Conservation (phyloP, 108 stramenopile genomes). For the Mayamaea pseudoterrestris region DNA sequence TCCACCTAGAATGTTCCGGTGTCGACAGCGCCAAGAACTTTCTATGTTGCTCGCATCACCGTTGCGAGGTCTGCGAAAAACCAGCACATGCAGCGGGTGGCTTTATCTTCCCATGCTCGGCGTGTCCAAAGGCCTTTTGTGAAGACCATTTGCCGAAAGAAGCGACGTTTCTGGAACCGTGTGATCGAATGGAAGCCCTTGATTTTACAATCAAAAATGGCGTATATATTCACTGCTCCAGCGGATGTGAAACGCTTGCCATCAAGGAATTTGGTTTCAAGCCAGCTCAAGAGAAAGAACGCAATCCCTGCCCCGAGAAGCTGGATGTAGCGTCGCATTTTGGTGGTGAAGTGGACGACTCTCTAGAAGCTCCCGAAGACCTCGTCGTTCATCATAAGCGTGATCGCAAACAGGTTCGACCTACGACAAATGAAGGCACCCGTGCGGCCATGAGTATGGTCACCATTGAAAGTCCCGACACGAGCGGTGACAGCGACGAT, state of each 20-base stretch:
- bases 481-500: too few species aligned
- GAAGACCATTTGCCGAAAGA: conserved; percentile 71
- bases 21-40: conserved; percentile 15
- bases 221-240: conserved; percentile 51
- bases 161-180: conserved; percentile 12
- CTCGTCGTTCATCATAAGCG: conserved; percentile 1
- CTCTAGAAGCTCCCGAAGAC: neutral
- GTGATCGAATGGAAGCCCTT: conserved; percentile 33
- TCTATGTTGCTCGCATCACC: conserved; percentile 69
- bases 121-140: conserved; percentile 63
- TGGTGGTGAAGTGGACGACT: conserved; percentile 12
- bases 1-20: conserved; percentile 35
- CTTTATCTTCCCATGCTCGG: conserved; percentile 72
- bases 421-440: neutral
- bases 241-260: conserved; percentile 32
- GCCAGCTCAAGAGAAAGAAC: neutral
- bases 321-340: conserved; percentile 34
- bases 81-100: conserved; percentile 50
- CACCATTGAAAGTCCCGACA: too few species aligned
- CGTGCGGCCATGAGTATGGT: too few species aligned
- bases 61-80: conserved; percentile 48
- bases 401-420: neutral
- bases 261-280: conserved; percentile 24
- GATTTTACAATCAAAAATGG: conserved; percentile 25
- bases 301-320: conserved; percentile 17